Conservation (phyloP, 2,329 filamentous ascomycete genomes). For the Thermothelomyces thermophilus region DNA sequence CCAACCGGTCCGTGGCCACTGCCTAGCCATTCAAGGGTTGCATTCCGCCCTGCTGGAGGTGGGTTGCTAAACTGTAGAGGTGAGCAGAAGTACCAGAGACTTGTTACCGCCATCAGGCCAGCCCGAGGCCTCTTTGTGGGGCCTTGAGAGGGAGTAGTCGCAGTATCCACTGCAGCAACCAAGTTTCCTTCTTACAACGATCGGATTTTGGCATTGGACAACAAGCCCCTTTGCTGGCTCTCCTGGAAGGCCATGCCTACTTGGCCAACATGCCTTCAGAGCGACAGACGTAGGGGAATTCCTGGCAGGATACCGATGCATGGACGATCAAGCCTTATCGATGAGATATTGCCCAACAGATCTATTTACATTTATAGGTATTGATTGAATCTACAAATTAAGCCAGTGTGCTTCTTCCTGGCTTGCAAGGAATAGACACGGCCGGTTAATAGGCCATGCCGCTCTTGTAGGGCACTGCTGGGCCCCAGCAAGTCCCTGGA, state of each 20-base stretch:
- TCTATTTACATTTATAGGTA: conserved; percentile 18
- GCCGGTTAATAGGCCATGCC: too few relatives aligned
- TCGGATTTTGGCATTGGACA: not conserved
- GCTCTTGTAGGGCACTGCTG: not conserved
- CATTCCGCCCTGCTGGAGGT: conserved; percentile 18
- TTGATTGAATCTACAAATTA: conserved; percentile 22
- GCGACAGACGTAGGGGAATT: not conserved
- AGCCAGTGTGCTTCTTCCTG: conserved; percentile 5
- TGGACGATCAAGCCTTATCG: conserved; percentile 17
- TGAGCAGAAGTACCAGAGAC: conserved; percentile 13
- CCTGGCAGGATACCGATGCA: conserved; percentile 11
- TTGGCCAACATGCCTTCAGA: not conserved
- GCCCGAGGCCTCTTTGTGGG: not conserved
- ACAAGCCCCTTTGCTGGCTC: conserved; percentile 13
- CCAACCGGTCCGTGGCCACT: not conserved
- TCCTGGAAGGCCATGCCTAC: not conserved
- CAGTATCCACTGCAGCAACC: conserved; percentile 1
- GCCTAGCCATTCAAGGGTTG: conserved; percentile 10
- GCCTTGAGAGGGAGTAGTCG: conserved; percentile 12
- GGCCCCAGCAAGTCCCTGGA: not conserved
- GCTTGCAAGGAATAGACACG: conserved; percentile 6
- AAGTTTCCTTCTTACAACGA: conserved; percentile 23
- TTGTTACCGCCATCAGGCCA: not conserved
- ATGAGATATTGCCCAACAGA: conserved; percentile 14
- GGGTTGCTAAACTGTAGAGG: conserved; percentile 1